phyloP scores from a whole-genome alignment of 768 basidiomycete species.

The Auriscalpium vulgare region DNA sequence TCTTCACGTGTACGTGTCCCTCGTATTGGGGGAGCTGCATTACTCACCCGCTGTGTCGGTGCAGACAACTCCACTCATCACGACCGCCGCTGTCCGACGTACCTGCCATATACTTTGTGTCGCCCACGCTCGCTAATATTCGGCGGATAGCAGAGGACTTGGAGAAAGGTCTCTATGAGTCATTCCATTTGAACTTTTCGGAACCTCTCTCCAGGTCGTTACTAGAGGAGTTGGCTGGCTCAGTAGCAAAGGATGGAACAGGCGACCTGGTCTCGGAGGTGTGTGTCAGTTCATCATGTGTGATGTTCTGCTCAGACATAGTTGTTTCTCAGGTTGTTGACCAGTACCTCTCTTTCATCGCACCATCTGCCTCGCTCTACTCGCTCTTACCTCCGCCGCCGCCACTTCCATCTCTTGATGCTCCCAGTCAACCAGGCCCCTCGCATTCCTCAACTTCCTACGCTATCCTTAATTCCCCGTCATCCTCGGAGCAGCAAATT shows the following conservation, averaged over 20 bases:
- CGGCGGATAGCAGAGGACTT: constrained; percentile 91
- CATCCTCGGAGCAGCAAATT: constrained; percentile 82
- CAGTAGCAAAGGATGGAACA: constrained; percentile 78
- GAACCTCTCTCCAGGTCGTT: constrained; percentile 83
- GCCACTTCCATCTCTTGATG: constrained; percentile 24
- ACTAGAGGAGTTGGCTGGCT: constrained; percentile 87
- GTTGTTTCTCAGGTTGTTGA: constrained; percentile 65
- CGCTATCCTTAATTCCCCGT: constrained; percentile 82
- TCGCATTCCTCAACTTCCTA: constrained; percentile 55
- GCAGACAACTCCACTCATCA: constrained; percentile 82
- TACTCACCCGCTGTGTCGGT: not conserved
- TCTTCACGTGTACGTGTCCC: constrained; percentile 78
- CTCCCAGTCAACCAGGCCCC: constrained; percentile 25
- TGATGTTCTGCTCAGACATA: constrained; percentile 3
- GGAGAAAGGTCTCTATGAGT: constrained; percentile 81
- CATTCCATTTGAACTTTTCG: constrained; percentile 92
- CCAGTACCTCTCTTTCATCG: constrained; percentile 94
- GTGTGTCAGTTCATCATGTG: constrained; percentile 4
- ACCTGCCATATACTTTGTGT: constrained; percentile 93
- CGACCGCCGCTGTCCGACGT: constrained; percentile 91
- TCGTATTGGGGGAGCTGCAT: not conserved
- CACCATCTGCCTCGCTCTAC: constrained; percentile 88
- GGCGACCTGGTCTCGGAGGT: constrained; percentile 79
- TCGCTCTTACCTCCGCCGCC: constrained; percentile 67
- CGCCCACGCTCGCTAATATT: constrained; percentile 82